Percentiles rank a stretch among this genome's conserved stretches.
phyloP scores from a whole-genome alignment of 1,139 yeast genomes.

The Zhuliangozyma parablackwelliae region DNA sequence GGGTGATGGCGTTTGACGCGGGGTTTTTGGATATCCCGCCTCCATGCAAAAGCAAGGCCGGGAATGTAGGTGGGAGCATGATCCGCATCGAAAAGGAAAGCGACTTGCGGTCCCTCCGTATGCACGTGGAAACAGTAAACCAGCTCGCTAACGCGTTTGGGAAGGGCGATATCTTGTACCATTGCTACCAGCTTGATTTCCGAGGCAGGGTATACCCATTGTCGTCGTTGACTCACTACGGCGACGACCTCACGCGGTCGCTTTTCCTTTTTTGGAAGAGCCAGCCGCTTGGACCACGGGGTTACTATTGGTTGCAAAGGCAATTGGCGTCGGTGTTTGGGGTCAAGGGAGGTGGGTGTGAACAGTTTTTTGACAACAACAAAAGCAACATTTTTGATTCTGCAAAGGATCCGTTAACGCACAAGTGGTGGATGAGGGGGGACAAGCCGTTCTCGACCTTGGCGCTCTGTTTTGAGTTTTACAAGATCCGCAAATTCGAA shows the following conservation, averaged over 20 bases:
- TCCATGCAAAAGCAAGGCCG: background rate
- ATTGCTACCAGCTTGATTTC: constrained; percentile 40
- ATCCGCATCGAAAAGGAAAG: constrained; percentile 3
- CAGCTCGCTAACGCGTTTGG: constrained; percentile 24
- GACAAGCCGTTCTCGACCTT: constrained; percentile 43
- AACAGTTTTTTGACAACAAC: constrained; percentile 24
- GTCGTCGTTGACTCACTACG: constrained; percentile 33
- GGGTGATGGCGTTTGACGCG: constrained; percentile 14
- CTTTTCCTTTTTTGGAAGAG: constrained; percentile 38
- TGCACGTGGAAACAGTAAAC: constrained; percentile 18
- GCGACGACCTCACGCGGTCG: constrained; percentile 32
- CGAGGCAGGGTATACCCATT: constrained; percentile 42
- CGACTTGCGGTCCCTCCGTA: constrained; percentile 17
- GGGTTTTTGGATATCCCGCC: constrained; percentile 31
- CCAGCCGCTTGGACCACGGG: constrained; percentile 30
- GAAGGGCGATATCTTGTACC: constrained; percentile 33
- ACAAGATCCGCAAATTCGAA: constrained; percentile 15
- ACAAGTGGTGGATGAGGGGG: constrained; percentile 35
- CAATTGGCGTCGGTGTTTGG: constrained; percentile 39
- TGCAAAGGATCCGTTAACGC: constrained; percentile 24
- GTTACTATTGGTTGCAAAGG: constrained; percentile 38
- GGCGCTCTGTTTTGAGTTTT: constrained; percentile 32
- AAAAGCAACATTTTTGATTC: constrained; percentile 20
- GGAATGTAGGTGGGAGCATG: too few species aligned
- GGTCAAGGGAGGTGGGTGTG: constrained; percentile 18